phyloP scores from a whole-genome alignment of 345 rosid genomes.

The Eucalyptus shirleyi region DNA sequence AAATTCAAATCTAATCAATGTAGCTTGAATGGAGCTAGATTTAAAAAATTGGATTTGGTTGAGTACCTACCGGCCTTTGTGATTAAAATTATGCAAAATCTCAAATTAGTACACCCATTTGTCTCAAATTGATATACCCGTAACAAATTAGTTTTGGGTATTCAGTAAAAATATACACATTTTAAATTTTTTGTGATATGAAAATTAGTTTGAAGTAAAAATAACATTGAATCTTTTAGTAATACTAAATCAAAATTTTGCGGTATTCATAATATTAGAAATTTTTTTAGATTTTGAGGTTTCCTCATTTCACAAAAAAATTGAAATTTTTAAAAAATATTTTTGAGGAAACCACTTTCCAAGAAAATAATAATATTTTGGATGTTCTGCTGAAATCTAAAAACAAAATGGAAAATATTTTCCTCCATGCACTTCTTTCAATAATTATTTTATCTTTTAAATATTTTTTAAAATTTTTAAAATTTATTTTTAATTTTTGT shows the following conservation, averaged over 20 bases:
- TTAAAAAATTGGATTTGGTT: background rate
- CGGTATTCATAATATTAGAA: no score
- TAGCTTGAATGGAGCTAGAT: background rate
- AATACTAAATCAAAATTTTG: background rate
- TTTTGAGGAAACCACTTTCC: no score
- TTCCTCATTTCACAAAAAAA: accelerated
- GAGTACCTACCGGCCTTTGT: background rate
- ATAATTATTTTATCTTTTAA: no score
- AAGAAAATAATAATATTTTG: no score
- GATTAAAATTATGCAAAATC: no score
- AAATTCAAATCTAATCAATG: no score
- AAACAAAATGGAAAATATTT: no score
- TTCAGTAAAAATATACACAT: accelerated
- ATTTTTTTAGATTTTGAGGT: no score
- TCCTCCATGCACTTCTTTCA: no score
- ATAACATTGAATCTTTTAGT: background rate
- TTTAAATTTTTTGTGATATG: accelerated
- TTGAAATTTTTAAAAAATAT: accelerated
- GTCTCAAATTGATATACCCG: accelerated
- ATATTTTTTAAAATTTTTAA: no score
- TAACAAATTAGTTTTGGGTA: background rate
- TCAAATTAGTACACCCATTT: background rate
- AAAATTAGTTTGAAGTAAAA: background rate
- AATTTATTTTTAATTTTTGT: no score
- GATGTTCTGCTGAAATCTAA: accelerated